Conservation (phyloP, 352 stramenopile species). For the Sclerospora graminicola region DNA sequence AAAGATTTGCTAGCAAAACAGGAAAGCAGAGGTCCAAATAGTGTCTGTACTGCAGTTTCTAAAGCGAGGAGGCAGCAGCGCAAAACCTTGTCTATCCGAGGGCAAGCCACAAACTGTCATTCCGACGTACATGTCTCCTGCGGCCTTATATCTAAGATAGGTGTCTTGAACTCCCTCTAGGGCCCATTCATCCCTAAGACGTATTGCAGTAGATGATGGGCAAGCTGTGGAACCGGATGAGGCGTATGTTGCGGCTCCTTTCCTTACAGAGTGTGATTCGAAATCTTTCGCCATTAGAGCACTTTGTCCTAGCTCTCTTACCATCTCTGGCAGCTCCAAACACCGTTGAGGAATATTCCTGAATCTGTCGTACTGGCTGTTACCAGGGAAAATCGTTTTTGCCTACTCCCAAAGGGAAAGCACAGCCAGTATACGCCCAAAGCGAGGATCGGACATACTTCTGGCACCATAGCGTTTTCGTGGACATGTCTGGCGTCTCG, state of each 20-base stretch:
- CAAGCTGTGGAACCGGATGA: conserved; percentile 7
- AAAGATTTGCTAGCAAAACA: no score
- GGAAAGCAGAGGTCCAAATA: no score
- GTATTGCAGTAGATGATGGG: conserved; percentile 7
- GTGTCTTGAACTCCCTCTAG: conserved; percentile 12
- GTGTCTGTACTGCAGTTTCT: no score
- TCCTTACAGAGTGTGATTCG: conserved; percentile 15
- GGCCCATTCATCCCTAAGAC: conserved; percentile 10
- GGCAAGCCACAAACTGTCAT: conserved; percentile 8
- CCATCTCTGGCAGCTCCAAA: neutral
- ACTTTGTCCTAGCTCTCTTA: conserved; percentile 7
- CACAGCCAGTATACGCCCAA: neutral
- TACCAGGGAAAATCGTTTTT: conserved; percentile 4
- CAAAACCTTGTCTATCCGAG: conserved; percentile 6
- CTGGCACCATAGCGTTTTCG: conserved; percentile 1
- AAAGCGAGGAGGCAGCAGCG: conserved; percentile 5
- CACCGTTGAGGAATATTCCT: conserved; percentile 1
- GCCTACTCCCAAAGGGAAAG: neutral
- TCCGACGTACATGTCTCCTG: conserved; percentile 15
- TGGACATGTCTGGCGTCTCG: conserved; percentile 8
- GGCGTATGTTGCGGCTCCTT: conserved; percentile 10
- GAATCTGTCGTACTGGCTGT: conserved; percentile 7
- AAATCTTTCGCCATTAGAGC: conserved; percentile 9
- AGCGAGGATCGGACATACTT: conserved; percentile 2
- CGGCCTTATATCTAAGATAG: conserved; percentile 11